A percentile compares a stretch with the other conserved stretches of the same genome.
Conservation (phyloP, 768 basidiomycete genomes). For the Russula sp. region DNA sequence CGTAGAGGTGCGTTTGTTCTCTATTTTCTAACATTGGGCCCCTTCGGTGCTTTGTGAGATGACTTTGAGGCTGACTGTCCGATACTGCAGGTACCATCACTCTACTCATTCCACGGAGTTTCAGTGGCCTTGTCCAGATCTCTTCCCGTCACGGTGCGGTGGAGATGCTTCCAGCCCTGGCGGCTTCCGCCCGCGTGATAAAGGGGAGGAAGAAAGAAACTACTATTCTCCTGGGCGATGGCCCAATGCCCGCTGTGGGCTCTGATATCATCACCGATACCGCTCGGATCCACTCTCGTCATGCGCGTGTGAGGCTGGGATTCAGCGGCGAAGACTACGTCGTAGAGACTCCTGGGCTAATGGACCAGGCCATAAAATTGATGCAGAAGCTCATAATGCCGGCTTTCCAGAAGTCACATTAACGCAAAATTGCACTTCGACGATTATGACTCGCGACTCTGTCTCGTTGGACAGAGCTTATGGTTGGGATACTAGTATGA, state of each 20-base stretch:
- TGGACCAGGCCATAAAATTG: conserved; percentile 19
- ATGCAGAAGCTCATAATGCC: conserved; percentile 13
- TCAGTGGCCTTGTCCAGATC: conserved; percentile 26
- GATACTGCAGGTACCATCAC: conserved; percentile 16
- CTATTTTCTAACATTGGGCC: too few species aligned
- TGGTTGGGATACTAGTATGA: background rate
- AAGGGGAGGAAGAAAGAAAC: conserved; percentile 6
- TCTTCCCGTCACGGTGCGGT: conserved; percentile 6
- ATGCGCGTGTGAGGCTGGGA: conserved; percentile 24
- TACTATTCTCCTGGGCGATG: conserved; percentile 21
- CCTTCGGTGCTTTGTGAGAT: background rate
- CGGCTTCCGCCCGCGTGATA: conserved; percentile 21
- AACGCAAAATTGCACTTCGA: background rate
- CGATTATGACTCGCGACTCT: background rate
- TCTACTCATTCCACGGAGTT: conserved; percentile 28
- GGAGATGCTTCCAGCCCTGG: conserved; percentile 21
- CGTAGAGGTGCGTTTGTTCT: conserved; percentile 6
- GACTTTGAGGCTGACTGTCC: background rate
- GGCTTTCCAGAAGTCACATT: background rate
- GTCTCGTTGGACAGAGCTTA: background rate
- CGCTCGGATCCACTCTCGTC: conserved; percentile 22
- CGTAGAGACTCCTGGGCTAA: conserved; percentile 1
- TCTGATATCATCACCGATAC: conserved; percentile 14
- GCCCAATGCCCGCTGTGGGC: conserved; percentile 13
- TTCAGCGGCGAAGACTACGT: conserved; percentile 28